These are phyloP conservation scores for Tolypocladium paradoxum DNA, from an alignment of 2,329 filamentous ascomycete species.

Conservation along the genomic window DNA sequence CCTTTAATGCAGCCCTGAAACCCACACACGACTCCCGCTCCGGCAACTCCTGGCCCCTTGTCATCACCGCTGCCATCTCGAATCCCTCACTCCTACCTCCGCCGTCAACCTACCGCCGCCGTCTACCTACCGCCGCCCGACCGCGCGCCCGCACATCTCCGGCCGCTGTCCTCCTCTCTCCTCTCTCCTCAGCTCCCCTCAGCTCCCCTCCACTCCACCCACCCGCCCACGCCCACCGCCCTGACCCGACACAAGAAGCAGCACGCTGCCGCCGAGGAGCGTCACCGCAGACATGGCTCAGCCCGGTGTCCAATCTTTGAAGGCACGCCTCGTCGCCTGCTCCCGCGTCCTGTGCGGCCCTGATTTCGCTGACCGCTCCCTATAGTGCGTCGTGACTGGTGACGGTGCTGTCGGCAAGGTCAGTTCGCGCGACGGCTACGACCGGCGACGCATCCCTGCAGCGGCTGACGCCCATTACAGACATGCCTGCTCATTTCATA, in stretches of 20 bases:
- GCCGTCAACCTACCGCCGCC: neutral
- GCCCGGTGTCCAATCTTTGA: slow-evolving; percentile 77
- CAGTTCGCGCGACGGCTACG: slow-evolving; percentile 6
- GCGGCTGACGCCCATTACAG: slow-evolving; percentile 36
- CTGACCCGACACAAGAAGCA: neutral
- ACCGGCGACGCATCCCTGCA: neutral
- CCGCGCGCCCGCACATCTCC: neutral
- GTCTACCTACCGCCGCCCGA: neutral
- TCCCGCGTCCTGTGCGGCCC: neutral
- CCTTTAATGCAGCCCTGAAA: slow-evolving; percentile 5
- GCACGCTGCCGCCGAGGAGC: neutral
- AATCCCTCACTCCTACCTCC: too few species aligned
- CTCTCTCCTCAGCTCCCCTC: neutral
- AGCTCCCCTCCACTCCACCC: neutral
- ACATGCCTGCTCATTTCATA: slow-evolving; percentile 99
- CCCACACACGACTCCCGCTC: slow-evolving; percentile 1
- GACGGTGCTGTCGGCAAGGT: slow-evolving; percentile 99
- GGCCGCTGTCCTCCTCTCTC: neutral
- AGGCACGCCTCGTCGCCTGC: slow-evolving; percentile 44
- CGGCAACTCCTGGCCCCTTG: slow-evolving; percentile 3
- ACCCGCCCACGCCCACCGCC: neutral
- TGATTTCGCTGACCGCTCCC: slow-evolving; percentile 13
- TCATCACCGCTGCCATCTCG: neutral
- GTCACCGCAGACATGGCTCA: slow-evolving; percentile 51
- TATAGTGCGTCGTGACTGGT: slow-evolving; percentile 92